These are phyloP conservation scores for Pseudozyma sp. DNA, from an alignment of 1,284 basidiomycete species.

Conservation along the genomic window DNA sequence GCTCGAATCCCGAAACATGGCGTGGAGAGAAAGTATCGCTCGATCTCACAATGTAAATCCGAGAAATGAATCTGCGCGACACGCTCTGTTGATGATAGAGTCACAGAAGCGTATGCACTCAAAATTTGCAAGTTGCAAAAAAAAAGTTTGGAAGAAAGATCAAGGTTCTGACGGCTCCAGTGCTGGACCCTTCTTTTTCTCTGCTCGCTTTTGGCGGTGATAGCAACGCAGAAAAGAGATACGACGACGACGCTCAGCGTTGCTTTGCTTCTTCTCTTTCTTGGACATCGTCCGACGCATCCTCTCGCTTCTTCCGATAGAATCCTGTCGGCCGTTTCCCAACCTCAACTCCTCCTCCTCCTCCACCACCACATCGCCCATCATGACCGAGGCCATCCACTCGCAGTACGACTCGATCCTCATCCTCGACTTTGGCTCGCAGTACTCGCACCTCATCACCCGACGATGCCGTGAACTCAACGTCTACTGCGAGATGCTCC, in stretches of 20 bases:
- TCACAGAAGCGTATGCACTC: neutral
- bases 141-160: constrained; percentile 11
- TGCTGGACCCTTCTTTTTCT: constrained; percentile 6
- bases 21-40: neutral
- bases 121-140: constrained; percentile 5
- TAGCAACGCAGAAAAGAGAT: neutral
- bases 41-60: neutral
- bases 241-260: neutral
- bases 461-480: constrained; percentile 97
- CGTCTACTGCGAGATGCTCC: constrained; percentile 97
- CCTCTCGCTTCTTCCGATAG: constrained; percentile 5
- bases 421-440: constrained; percentile 97
- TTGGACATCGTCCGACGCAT: constrained; percentile 45
- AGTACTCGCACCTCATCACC: constrained; percentile 99
- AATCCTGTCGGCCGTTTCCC: neutral
- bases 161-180: constrained; percentile 1
- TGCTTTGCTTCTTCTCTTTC: constrained; percentile 25
- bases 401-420: constrained; percentile 96
- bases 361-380: constrained; percentile 7
- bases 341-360: no score
- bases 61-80: constrained; percentile 1
- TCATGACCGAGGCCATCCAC: constrained; percentile 76
- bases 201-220: neutral
- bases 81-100: neutral
- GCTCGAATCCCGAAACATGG: no score